Base-by-base conservation (phyloP, 2,329 filamentous ascomycete genomes). In the Talaromyces sp. region DNA sequence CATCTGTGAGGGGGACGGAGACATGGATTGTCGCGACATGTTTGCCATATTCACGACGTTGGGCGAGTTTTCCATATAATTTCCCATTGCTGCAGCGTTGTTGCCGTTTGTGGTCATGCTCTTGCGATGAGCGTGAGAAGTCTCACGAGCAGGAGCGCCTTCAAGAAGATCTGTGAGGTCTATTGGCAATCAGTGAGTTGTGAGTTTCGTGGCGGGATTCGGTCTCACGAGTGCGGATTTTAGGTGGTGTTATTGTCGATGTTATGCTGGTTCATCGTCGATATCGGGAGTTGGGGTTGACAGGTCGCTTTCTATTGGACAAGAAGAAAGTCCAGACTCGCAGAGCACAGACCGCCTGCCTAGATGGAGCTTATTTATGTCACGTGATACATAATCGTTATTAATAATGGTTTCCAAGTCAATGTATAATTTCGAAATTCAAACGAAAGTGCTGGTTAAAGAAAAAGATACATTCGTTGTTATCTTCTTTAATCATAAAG, bases 1-100 rank as follows among this genome's bases (percentile, higher is more conserved):
- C 37, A 59, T 59, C 60, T 75, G 73, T 27, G 74, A 67, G 56
- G 74, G 69, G 13, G 73, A 70, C n/a, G 76, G 73, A 33, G 75
- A 71, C 58, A 76, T 72, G n/a, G 73, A 68, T 65, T 73, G 75
- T 31, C 77, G 76, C 59, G 75, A 71, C 41, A 75, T 71, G 60
- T 73, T 75, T 35, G 68, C 61, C 67, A 77, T 66, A 59, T 75
- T 77, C 47, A 75, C 69, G 39, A 70, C 70, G 56, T 73, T 70
- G 17, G 69, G 65, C 17, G 70, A 68, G 67, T 70, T 74, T 25
- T 79, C 77, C 45, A 72, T 70, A 64, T 75, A 76, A 61, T 70
- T 73, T 50, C 73, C 73, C 66, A 73, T 72, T 59, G 70, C 67
- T 59, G 70, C 67, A 61, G 69, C 70, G 62, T 67, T 59, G 56